Percentiles rank a stretch among this genome's conserved stretches.
These are phyloP conservation scores for Pythium dissimile DNA, from an alignment of 352 stramenopile genomes.

Conservation along the genomic window DNA sequence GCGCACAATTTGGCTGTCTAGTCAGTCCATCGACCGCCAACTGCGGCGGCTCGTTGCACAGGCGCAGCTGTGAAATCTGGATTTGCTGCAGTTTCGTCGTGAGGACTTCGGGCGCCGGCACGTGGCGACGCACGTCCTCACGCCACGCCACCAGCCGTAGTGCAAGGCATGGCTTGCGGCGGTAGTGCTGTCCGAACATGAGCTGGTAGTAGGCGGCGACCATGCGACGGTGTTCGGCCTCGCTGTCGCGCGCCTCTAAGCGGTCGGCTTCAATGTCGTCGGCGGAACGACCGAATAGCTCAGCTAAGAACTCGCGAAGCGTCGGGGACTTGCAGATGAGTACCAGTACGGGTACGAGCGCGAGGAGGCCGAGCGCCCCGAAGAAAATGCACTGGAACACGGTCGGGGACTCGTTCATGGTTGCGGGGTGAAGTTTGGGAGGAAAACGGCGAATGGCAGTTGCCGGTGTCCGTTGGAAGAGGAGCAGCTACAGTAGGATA, in stretches of 20 bases:
- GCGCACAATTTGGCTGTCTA: no score
- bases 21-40: not conserved
- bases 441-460: not conserved
- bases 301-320: not conserved
- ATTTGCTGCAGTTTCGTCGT: constrained; percentile 3
- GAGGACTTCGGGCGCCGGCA: no score
- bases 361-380: constrained; percentile 8
- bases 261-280: not conserved
- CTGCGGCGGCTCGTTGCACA: not conserved
- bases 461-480: no score
- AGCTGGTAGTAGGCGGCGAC: constrained; percentile 7
- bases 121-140: constrained; percentile 46
- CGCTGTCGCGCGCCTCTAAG: not conserved
- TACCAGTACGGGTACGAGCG: not conserved
- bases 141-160: constrained; percentile 57
- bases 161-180: constrained; percentile 20
- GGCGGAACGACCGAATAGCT: not conserved
- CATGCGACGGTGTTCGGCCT: not conserved
- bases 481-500: not conserved
- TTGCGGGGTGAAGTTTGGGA: not conserved
- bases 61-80: no score
- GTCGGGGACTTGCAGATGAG: constrained; percentile 2
- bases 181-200: not conserved
- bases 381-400: constrained; percentile 8
- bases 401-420: constrained; percentile 3